Base-by-base conservation (phyloP, 441 rosid species). In the Gossypium aridum region DNA sequence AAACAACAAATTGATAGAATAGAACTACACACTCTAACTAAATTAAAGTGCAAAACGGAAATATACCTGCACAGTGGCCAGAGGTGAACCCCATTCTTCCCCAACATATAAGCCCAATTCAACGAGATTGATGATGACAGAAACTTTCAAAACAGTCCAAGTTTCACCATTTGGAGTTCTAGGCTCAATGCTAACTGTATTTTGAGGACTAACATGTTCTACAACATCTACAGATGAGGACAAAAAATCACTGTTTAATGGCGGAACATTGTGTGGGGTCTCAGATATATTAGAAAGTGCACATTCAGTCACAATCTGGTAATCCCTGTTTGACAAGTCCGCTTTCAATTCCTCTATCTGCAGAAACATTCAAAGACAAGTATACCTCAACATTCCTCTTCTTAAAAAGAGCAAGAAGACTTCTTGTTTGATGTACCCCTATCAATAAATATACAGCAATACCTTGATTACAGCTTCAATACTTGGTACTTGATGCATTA, bases 261-360 rank as follows among this genome's bases (percentile, higher is more conserved):
- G 84, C 2, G 99, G 97, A 59, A 86, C 85, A 54, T 79, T 47
- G 83, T 78, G 86, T 39, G 98, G 95, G n/a, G 80, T 82, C 87
- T 96, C 99, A 75, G 96, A 90, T 75, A 96, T 81, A 83, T 96
- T 96, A 79, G 98, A 87, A 70, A 80, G 79, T 65, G 98, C 97
- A 86, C 99, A 94, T 80, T 96, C 98, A 25, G 92, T 83, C 78
- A 96, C 85, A 81, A 96, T 91, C 86, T 85, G 96, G 89, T 96
- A 96, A 70, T 96, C 98, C 81, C 62, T 90, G 77, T 88, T 88
- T 34, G 98, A 89, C 68, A 96, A 86, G 60, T 92, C 91, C 54
- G 97, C 97, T 86, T 87, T 92, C 76, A 96, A 75, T 79, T 88
- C 92, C 71, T 87, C 96, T 84, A 96, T 82, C 99, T 96, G 93